Conservation (phyloP, 31 red algal genomes). For the Odonthalia washingtoniensis region DNA sequence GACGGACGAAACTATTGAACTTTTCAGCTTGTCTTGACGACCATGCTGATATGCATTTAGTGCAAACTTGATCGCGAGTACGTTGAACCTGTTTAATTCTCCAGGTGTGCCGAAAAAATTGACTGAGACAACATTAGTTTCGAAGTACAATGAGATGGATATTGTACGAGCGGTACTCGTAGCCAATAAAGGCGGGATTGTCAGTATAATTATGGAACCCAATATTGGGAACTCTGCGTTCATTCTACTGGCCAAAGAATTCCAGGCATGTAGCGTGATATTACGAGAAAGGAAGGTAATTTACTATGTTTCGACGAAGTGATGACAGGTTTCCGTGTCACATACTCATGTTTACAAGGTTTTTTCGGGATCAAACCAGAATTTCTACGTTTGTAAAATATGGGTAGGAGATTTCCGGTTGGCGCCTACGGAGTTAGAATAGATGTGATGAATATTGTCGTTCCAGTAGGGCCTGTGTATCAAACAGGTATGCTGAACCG, state of each 20-base stretch:
- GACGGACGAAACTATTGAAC: conserved; percentile 95
- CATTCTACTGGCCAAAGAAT: conserved; percentile 86
- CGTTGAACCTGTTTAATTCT: conserved; percentile 95
- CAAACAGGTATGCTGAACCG: conserved; percentile 98
- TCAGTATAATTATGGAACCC: conserved; percentile 96
- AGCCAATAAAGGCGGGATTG: conserved; percentile 89
- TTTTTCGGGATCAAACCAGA: conserved; percentile 98
- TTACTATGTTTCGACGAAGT: conserved; percentile 99
- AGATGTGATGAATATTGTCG: conserved; percentile 99
- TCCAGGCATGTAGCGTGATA: conserved; percentile 80
- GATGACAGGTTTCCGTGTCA: conserved; percentile 99
- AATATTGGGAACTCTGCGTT: conserved; percentile 99
- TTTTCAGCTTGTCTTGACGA: conserved; percentile 99
- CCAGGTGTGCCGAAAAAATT: conserved; percentile 92
- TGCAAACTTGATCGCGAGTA: conserved; percentile 96
- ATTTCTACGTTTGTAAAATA: conserved; percentile 98
- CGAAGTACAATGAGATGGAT: conserved; percentile 95
- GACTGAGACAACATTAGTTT: conserved; percentile 88
- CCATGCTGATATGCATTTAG: conserved; percentile 98
- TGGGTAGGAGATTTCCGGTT: conserved; percentile 97
- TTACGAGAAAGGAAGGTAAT: conserved; percentile 85
- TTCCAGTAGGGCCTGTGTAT: conserved; percentile 97
- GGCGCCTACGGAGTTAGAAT: conserved; percentile 97
- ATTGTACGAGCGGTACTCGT: conserved; percentile 84
- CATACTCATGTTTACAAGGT: conserved; percentile 90